These are phyloP conservation scores for Sisymbrium altissimum DNA, from an alignment of 345 rosid species.

Conservation along the genomic window DNA sequence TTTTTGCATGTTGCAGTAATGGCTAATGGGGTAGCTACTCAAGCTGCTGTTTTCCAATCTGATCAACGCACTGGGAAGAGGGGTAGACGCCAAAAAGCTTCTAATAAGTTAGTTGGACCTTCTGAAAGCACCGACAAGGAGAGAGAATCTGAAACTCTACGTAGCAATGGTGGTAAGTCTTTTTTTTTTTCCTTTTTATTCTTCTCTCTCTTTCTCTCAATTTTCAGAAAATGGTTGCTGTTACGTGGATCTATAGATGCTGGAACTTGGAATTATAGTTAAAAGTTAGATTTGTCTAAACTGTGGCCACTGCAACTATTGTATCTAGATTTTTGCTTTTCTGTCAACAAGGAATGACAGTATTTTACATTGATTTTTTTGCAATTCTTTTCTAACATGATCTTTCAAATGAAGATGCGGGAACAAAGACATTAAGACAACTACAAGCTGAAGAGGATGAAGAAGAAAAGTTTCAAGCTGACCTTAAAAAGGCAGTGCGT, in stretches of 20 bases:
- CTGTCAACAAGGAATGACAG: background rate
- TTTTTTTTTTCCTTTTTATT: constrained; percentile 5
- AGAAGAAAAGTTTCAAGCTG: constrained; percentile 95
- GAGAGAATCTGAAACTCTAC: constrained; percentile 32
- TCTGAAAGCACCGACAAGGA: constrained; percentile 39
- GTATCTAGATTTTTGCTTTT: background rate
- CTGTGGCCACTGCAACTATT: background rate
- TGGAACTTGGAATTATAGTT: background rate
- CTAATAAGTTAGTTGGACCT: constrained; percentile 45
- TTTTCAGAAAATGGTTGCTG: background rate
- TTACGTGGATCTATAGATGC: background rate
- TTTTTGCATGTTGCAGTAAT: constrained; percentile 36
- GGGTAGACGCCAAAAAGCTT: constrained; percentile 71
- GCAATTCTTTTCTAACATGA: background rate
- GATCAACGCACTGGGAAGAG: constrained; percentile 63
- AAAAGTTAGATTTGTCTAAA: background rate
- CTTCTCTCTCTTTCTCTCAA: background rate
- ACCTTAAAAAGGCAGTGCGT: constrained; percentile 70
- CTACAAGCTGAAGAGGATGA: constrained; percentile 81
- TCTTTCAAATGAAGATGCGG: constrained; percentile 40
- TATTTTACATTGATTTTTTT: background rate
- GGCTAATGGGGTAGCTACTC: constrained; percentile 38
- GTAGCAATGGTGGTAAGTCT: constrained; percentile 39
- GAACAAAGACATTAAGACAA: constrained; percentile 67
- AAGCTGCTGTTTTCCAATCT: constrained; percentile 45